Evolutionary conservation across 176 grass and related monocot species (phyloP), one percentile per base, ranked within the genome.

Genomic region (Ensete ventricosum): DNA sequence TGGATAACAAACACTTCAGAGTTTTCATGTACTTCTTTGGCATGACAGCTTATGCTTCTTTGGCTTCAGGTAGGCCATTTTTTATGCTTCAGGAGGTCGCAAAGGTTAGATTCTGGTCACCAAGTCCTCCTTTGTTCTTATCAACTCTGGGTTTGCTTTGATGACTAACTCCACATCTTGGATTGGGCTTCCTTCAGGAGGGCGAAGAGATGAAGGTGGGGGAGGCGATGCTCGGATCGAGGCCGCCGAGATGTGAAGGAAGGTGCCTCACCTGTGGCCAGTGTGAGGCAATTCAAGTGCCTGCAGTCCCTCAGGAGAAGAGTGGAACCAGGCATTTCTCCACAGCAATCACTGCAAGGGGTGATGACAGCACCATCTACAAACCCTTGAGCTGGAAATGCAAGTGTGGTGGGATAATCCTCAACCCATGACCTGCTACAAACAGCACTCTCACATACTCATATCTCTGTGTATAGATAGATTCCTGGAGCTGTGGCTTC

Each of bases 301-400:
- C 91, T 11, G 79, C 90, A 1, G 75, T 84, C 14, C 86, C 88
- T 9, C 83, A 83, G 55, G 75, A 79, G 22, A 52, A 24, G 14
- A 79, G 62, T 10, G 25, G 9, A 16, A 59, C 23, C 1, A 24
- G 55, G 8, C 54, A 70, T 23, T 54, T 25, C 43, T 78, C 73
- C 62, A 55, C 54, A 62, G 54, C 57, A 53, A 50, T 16, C 54
- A 69, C 67, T 27, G 75, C 29, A 12, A 66, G 29, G 9, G 52
- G 8, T 73, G 82, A 84, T 20, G 88, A 96, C 77, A 84, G 48
- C 74, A 72, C 87, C 65, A 80, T 91, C 74, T 96, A 96, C 88
- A 96, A 96, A 76, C 91, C 91, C 13, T 57, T 96, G 55, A 96
- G 83, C 80, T 96, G 91, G 91, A 96, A 75, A 76, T 96, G 91